Evolutionary conservation across 1,284 basidiomycete genomes (phyloP).

Genomic region (Somion occarium): DNA sequence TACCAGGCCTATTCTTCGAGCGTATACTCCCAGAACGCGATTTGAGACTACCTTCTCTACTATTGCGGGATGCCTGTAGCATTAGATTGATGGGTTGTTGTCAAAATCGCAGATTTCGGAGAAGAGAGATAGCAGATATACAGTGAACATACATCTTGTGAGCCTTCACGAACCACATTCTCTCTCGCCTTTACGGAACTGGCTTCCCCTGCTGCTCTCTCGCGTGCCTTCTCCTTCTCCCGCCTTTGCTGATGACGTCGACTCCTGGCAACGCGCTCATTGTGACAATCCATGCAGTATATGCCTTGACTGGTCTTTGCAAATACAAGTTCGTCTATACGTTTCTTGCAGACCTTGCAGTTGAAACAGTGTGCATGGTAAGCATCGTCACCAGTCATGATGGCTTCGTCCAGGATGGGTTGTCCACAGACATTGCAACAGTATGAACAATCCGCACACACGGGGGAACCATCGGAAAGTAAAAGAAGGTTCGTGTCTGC

Average conservation of each 20-base stretch:
- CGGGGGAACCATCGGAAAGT: slow-evolving; percentile 94
- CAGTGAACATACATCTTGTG: slow-evolving; percentile 1
- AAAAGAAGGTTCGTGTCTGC: slow-evolving; percentile 95
- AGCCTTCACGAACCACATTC: slow-evolving; percentile 1
- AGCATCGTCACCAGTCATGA: slow-evolving; percentile 98
- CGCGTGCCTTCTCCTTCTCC: slow-evolving; percentile 58
- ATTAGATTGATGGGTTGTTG: background rate
- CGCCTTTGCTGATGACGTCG: slow-evolving; percentile 84
- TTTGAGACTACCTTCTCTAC: background rate
- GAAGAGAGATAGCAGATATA: background rate
- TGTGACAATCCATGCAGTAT: slow-evolving; percentile 98
- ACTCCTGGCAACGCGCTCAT: slow-evolving; percentile 91
- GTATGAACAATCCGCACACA: slow-evolving; percentile 97
- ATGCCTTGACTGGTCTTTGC: slow-evolving; percentile 98
- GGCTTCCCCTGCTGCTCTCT: slow-evolving; percentile 19
- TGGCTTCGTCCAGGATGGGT: slow-evolving; percentile 94
- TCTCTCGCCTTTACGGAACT: background rate
- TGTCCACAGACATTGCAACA: slow-evolving; percentile 90
- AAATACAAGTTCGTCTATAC: slow-evolving; percentile 97
- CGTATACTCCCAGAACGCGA: slow-evolving; percentile 1
- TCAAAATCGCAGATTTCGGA: no score
- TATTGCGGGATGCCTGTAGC: background rate
- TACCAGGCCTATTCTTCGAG: slow-evolving; percentile 1
- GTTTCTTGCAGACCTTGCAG: slow-evolving; percentile 90
- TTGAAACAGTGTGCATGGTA: slow-evolving; percentile 99